A percentile compares a stretch with the other conserved stretches of the same genome.
Evolutionary conservation across 2,329 filamentous ascomycete species (phyloP).

Genomic region (Amesomyces nigricolor): DNA sequence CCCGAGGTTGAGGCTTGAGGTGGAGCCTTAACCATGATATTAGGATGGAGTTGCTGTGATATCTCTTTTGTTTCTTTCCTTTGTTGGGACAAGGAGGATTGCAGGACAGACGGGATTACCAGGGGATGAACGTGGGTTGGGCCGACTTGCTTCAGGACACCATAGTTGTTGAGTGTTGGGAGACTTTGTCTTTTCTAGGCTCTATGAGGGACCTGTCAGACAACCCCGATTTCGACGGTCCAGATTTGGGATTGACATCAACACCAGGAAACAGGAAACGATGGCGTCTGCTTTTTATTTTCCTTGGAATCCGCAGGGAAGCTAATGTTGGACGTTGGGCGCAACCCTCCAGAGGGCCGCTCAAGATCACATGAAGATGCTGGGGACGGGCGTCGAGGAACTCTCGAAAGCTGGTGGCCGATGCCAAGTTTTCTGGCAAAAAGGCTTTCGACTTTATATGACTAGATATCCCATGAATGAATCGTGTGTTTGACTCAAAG

Average conservation of each 20-base stretch:
- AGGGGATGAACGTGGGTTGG: not conserved
- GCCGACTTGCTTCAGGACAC: not conserved
- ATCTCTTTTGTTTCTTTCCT: not conserved
- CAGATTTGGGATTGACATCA: no score
- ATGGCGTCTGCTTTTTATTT: not conserved
- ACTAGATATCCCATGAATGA: not conserved
- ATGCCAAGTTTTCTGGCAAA: not conserved
- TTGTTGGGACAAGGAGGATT: not conserved
- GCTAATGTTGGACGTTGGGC: not conserved
- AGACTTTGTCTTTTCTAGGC: no score
- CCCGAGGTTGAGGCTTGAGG: slow-evolving; percentile 22
- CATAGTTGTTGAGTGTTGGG: not conserved
- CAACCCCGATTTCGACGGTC: no score
- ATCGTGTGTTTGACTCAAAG: no score
- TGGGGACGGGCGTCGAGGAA: no score
- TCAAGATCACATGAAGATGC: no score
- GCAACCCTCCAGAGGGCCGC: no score
- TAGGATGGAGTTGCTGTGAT: not conserved
- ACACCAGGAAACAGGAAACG: not conserved
- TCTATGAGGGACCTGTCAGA: no score
- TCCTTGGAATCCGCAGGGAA: not conserved
- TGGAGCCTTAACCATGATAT: not conserved
- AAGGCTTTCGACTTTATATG: not conserved
- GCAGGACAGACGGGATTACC: not conserved
- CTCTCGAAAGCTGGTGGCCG: no score